Conservation (phyloP, 192 early-diverging fungal species). For the Chytriomyces sp. region DNA sequence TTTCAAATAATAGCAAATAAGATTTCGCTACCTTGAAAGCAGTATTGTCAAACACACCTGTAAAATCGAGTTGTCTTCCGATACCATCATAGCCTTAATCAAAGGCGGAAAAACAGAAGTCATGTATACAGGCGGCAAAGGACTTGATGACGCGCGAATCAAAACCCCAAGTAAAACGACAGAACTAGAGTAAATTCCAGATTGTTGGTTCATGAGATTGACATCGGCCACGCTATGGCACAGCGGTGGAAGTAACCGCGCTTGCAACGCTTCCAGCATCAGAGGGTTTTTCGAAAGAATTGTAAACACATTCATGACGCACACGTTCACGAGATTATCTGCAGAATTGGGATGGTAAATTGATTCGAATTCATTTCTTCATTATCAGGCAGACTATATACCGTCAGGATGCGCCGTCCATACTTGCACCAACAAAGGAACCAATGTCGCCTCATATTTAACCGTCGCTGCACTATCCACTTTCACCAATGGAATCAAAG, state of each 20-base stretch:
- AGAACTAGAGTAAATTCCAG: slow-evolving; percentile 57
- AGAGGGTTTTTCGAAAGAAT: slow-evolving; percentile 24
- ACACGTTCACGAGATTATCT: slow-evolving; percentile 31
- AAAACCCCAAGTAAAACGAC: slow-evolving; percentile 77
- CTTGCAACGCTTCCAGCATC: slow-evolving; percentile 70
- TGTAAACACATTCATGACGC: slow-evolving; percentile 33
- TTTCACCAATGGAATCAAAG: slow-evolving; percentile 64
- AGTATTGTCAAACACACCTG: slow-evolving; percentile 53
- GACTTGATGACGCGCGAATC: slow-evolving; percentile 71
- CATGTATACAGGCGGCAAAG: slow-evolving; percentile 64
- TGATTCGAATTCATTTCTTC: not conserved
- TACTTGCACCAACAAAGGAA: slow-evolving; percentile 74
- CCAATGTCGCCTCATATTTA: slow-evolving; percentile 72
- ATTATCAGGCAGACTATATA: slow-evolving; percentile 15
- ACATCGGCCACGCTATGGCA: slow-evolving; percentile 55
- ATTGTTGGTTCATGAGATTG: slow-evolving; percentile 35
- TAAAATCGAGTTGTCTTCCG: slow-evolving; percentile 77
- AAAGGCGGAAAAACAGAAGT: slow-evolving; percentile 76
- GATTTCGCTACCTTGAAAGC: not conserved
- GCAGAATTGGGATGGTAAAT: not conserved
- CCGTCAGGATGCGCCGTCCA: slow-evolving; percentile 78
- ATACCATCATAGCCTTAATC: slow-evolving; percentile 72
- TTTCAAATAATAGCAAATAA: slow-evolving; percentile 4
- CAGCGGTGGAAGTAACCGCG: slow-evolving; percentile 75
- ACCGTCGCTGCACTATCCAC: slow-evolving; percentile 76